Evolutionary conservation across 2,329 filamentous ascomycete species (phyloP).

Genomic region (Paracamarosporium sp.): DNA sequence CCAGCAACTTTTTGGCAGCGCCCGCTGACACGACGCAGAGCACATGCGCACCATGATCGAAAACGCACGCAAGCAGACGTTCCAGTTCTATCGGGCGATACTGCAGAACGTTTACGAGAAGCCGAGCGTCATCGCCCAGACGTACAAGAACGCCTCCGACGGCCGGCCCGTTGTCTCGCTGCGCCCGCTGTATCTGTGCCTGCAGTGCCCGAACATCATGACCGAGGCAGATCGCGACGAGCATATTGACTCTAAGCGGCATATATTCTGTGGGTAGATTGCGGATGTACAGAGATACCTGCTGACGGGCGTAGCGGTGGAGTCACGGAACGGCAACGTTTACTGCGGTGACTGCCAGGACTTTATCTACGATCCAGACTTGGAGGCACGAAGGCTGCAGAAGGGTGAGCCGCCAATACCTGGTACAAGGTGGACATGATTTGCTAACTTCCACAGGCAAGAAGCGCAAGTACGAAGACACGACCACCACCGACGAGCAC

Average conservation of each 20-base stretch:
- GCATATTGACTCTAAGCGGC: constrained; percentile 73
- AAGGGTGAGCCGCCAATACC: constrained; percentile 61
- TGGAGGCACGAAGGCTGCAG: constrained; percentile 76
- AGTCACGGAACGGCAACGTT: constrained; percentile 75
- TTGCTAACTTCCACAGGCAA: constrained; percentile 55
- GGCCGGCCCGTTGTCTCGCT: constrained; percentile 62
- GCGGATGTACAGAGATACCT: constrained; percentile 3
- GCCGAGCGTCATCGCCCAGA: constrained; percentile 69
- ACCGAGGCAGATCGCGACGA: constrained; percentile 69
- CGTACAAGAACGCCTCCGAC: constrained; percentile 60
- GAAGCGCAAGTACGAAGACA: constrained; percentile 81
- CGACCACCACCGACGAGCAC: constrained; percentile 67
- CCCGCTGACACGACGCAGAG: constrained; percentile 57
- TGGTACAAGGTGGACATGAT: neutral
- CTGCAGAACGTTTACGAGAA: constrained; percentile 74
- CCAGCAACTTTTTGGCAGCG: neutral
- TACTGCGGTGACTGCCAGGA: constrained; percentile 86
- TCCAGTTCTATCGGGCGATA: constrained; percentile 75
- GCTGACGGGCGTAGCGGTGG: constrained; percentile 66
- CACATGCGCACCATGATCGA: constrained; percentile 74
- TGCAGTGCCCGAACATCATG: constrained; percentile 71
- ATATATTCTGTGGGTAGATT: constrained; percentile 72
- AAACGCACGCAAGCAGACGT: constrained; percentile 71
- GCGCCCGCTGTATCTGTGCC: constrained; percentile 64
- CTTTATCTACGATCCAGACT: constrained; percentile 80